phyloP scores from a whole-genome alignment of 2,329 filamentous ascomycete species.

The Colletotrichum nymphaeae region DNA sequence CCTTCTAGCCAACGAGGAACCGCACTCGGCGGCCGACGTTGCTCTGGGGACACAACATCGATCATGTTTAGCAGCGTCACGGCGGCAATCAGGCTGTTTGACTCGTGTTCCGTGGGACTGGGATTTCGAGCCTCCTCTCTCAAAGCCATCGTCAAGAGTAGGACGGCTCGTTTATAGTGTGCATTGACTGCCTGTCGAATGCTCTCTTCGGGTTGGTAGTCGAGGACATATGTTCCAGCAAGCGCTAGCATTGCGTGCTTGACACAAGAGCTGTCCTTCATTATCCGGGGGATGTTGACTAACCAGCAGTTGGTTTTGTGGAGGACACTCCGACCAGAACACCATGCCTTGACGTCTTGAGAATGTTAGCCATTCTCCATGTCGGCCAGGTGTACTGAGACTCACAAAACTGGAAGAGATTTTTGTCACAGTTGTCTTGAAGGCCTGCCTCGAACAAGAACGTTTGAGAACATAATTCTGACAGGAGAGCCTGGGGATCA shows the following conservation, averaged over 20 bases:
- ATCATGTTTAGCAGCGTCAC: slow-evolving; percentile 40
- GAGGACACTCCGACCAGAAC: slow-evolving; percentile 52
- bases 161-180: slow-evolving; percentile 41
- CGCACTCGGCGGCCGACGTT: slow-evolving; percentile 45
- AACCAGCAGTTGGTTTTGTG: slow-evolving; percentile 53
- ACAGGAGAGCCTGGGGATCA: not conserved
- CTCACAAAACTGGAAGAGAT: slow-evolving; percentile 33
- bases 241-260: slow-evolving; percentile 52
- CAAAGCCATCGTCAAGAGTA: slow-evolving; percentile 44
- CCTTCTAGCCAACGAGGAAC: slow-evolving; percentile 52
- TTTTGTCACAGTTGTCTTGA: not conserved
- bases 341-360: slow-evolving; percentile 53
- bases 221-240: slow-evolving; percentile 54
- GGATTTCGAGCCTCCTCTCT: not conserved
- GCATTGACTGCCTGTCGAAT: slow-evolving; percentile 48
- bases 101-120: slow-evolving; percentile 10
- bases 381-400: not conserved
- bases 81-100: slow-evolving; percentile 36
- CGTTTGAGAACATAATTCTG: not conserved
- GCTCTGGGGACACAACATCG: slow-evolving; percentile 48
- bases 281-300: slow-evolving; percentile 53
- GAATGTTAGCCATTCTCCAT: not conserved
- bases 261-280: slow-evolving; percentile 46
- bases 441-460: slow-evolving; percentile 11
- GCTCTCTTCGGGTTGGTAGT: slow-evolving; percentile 48